phyloP scores from a whole-genome alignment of 768 basidiomycete genomes.

The Hericium alpestre region DNA sequence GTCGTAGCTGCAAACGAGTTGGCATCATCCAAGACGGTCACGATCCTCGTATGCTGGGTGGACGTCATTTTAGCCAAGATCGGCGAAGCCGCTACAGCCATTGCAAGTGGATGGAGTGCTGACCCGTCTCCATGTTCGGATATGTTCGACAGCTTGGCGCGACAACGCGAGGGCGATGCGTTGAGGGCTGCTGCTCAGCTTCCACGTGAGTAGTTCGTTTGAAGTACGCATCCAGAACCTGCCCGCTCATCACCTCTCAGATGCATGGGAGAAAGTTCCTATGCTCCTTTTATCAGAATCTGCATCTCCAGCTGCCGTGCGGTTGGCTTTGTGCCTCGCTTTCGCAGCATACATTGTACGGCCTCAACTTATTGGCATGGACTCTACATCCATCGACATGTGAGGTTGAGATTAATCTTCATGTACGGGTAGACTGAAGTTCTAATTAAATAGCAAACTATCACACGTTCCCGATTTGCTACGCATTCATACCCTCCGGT shows the following conservation, averaged over 20 bases:
- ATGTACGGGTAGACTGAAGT: background rate
- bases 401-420: background rate
- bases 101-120: constrained; percentile 18
- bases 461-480: background rate
- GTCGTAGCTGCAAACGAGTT: constrained; percentile 27
- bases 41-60: constrained; percentile 50
- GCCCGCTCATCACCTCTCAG: constrained; percentile 24
- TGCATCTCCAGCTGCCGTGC: constrained; percentile 50
- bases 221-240: background rate
- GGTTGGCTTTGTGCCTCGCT: constrained; percentile 44
- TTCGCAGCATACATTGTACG: constrained; percentile 47
- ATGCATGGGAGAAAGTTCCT: constrained; percentile 40
- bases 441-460: no score
- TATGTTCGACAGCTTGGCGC: constrained; percentile 20
- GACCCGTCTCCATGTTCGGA: background rate
- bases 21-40: constrained; percentile 13
- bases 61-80: constrained; percentile 50
- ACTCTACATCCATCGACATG: constrained; percentile 9
- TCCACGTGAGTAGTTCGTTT: constrained; percentile 35
- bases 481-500: background rate
- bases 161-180: constrained; percentile 38
- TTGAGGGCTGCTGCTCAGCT: constrained; percentile 55
- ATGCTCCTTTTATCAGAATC: constrained; percentile 34
- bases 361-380: constrained; percentile 26
- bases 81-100: constrained; percentile 24